These are phyloP conservation scores for Gyrodon lividus DNA, from an alignment of 768 basidiomycete species.

Conservation along the genomic window DNA sequence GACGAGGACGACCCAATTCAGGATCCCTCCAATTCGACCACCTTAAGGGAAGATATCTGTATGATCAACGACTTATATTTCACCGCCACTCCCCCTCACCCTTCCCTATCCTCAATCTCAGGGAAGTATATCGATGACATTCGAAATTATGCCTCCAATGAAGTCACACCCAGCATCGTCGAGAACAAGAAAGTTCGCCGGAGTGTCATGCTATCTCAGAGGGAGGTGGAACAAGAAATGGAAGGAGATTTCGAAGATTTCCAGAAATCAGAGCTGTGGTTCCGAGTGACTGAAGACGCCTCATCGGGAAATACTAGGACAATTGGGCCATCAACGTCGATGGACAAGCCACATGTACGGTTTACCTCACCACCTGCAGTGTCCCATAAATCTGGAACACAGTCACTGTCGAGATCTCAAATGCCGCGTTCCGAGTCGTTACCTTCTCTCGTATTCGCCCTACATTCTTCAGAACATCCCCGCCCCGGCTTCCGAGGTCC, in stretches of 20 bases:
- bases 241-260: conserved; percentile 91
- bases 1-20: conserved; percentile 64
- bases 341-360: conserved; percentile 6
- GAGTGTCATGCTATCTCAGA: conserved; percentile 81
- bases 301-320: conserved; percentile 32
- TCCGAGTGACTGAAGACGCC: conserved; percentile 78
- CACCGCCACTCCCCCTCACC: conserved; percentile 53
- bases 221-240: conserved; percentile 86
- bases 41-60: conserved; percentile 80
- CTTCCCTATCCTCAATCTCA: conserved; percentile 61
- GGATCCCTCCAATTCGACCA: conserved; percentile 54
- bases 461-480: conserved; percentile 14
- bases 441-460: conserved; percentile 28
- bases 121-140: conserved; percentile 71
- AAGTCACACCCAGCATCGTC: conserved; percentile 39
- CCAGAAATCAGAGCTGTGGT: conserved; percentile 86
- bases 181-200: conserved; percentile 61
- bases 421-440: conserved; percentile 38
- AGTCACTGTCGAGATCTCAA: conserved; percentile 9
- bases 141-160: conserved; percentile 57
- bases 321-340: neutral
- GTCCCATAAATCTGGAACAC: neutral
- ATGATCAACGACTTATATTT: conserved; percentile 92
- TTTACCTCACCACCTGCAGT: conserved; percentile 10
- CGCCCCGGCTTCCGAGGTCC: conserved; percentile 15